Conservation (phyloP, 202 grass and related monocot genomes). For the Panicum hallii region DNA sequence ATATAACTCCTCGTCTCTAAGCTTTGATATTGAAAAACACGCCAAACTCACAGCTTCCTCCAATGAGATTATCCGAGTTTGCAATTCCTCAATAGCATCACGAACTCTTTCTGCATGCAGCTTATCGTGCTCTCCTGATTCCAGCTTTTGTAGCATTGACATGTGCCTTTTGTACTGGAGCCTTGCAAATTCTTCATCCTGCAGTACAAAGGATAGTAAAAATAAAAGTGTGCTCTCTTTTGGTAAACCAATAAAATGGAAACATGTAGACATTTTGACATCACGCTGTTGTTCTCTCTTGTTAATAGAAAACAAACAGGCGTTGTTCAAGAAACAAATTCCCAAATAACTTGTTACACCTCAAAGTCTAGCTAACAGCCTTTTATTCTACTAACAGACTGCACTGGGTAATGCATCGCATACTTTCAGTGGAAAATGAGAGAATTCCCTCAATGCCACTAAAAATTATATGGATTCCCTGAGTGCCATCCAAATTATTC, state of each 20-base stretch:
- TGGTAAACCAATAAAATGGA: conserved; percentile 14
- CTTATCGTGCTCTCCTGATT: conserved; percentile 79
- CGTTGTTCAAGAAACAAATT: conserved; percentile 9
- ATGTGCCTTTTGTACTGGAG: conserved; percentile 66
- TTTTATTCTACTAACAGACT: conserved; percentile 25
- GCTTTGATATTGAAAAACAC: conserved; percentile 79
- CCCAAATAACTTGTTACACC: conserved; percentile 13
- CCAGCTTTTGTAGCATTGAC: conserved; percentile 69
- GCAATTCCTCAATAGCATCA: conserved; percentile 73
- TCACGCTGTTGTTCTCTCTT: conserved; percentile 1
- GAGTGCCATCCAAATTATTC: no score
- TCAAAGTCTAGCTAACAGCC: conserved; percentile 19
- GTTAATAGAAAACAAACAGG: conserved; percentile 24
- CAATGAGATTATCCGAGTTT: conserved; percentile 79
- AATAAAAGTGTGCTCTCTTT: conserved; percentile 23
- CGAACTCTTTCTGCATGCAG: conserved; percentile 74
- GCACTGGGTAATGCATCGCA: conserved; percentile 26
- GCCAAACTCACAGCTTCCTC: conserved; percentile 70
- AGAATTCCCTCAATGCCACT: no score
- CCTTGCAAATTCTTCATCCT: conserved; percentile 90
- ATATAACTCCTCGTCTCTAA: conserved; percentile 92
- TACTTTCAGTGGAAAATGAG: conserved; percentile 12
- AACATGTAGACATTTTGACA: conserved; percentile 20
- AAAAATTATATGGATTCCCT: no score
- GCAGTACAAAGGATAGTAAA: conserved; percentile 43